Evolutionary conservation across 2,329 filamentous ascomycete genomes (phyloP).

Genomic region (Nemania bipapillata): DNA sequence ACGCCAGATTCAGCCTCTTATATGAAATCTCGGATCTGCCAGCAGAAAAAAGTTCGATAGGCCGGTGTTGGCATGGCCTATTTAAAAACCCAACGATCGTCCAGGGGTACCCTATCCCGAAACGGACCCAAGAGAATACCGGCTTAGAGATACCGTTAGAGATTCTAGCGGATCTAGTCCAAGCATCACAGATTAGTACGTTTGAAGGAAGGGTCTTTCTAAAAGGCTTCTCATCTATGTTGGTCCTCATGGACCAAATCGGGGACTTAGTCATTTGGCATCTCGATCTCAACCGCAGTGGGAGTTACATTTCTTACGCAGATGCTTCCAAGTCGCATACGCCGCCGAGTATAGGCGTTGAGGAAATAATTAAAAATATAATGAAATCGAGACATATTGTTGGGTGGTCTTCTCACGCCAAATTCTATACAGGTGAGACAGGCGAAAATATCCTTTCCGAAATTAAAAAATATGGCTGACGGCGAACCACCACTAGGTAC

Average conservation of each 20-base stretch:
- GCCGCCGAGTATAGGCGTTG: background rate
- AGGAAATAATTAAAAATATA: background rate
- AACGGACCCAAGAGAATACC: background rate
- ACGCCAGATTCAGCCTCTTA: background rate
- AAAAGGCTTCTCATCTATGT: background rate
- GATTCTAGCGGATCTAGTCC: background rate
- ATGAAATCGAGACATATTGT: background rate
- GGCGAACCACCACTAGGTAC: background rate
- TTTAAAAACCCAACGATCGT: background rate
- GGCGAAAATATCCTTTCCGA: background rate
- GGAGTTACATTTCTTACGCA: background rate
- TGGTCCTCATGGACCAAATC: background rate
- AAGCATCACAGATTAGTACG: background rate
- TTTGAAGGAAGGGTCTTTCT: background rate
- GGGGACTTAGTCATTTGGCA: background rate
- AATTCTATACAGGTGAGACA: slow-evolving; percentile 15
- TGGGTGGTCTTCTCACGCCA: background rate
- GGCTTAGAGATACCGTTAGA: background rate
- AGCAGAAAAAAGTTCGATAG: background rate
- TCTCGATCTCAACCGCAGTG: background rate
- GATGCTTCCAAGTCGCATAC: background rate
- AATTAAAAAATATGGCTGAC: background rate
- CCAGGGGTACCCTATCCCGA: background rate
- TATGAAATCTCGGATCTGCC: background rate
- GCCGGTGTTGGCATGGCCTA: background rate